Evolutionary conservation across 345 rosid species (phyloP).

Genomic region (Salix koriyanagi): DNA sequence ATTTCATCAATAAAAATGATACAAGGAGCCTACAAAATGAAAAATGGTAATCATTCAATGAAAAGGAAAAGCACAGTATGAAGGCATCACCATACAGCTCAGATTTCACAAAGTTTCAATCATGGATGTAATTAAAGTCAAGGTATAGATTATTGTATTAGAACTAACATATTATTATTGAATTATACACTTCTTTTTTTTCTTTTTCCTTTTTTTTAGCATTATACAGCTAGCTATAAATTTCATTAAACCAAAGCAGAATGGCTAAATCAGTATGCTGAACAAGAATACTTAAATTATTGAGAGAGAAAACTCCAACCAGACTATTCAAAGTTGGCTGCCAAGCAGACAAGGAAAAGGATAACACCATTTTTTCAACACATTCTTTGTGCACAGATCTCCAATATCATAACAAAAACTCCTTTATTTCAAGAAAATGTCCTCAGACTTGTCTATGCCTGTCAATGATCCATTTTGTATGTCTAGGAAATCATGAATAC

Average conservation of each 20-base stretch:
- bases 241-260: neutral
- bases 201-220: neutral
- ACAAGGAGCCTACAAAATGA: constrained; percentile 76
- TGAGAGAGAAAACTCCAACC: neutral
- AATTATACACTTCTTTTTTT: neutral
- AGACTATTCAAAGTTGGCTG: neutral
- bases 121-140: neutral
- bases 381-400: neutral
- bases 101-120: neutral
- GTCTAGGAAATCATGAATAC: no score
- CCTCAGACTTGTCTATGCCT: neutral
- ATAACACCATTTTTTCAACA: neutral
- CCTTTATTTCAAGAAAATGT: neutral
- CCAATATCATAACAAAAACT: neutral
- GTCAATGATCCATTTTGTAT: no score
- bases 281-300: neutral
- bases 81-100: constrained; percentile 1
- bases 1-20: constrained; percentile 97
- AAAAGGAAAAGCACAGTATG: neutral
- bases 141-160: neutral
- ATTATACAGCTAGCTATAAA: neutral
- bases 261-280: neutral
- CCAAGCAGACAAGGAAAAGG: neutral
- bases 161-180: neutral
- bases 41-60: neutral